A percentile compares a stretch with the other conserved stretches of the same genome.
Conservation (phyloP, 176 grass and related monocot species). For the Canna indica region DNA sequence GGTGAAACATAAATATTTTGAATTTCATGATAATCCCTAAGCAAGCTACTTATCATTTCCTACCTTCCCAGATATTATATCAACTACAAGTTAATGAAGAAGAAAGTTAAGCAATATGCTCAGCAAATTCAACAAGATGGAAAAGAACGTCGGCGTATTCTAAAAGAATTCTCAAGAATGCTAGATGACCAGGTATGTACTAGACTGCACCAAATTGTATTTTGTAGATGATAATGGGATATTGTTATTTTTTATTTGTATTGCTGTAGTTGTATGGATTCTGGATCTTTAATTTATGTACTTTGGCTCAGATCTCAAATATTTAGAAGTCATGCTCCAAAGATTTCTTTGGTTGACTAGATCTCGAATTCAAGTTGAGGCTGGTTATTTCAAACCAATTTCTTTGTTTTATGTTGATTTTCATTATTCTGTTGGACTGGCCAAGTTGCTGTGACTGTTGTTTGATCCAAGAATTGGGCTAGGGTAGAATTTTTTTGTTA, state of each 20-base stretch:
- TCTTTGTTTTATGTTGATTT: too few species aligned
- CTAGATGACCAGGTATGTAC: conserved; percentile 89
- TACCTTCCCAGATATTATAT: conserved; percentile 75
- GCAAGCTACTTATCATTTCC: background rate
- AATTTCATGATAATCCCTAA: background rate
- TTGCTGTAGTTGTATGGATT: background rate
- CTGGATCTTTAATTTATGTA: background rate
- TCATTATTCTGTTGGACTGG: too few species aligned
- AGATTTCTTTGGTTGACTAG: too few species aligned
- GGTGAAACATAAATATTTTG: background rate
- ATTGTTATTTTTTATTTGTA: background rate
- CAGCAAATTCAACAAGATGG: conserved; percentile 63
- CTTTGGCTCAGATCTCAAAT: background rate
- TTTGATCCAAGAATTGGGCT: background rate
- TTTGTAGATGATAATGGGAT: conserved; percentile 3
- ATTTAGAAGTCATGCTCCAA: background rate
- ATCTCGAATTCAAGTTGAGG: too few species aligned
- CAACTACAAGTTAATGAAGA: conserved; percentile 99
- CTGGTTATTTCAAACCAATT: too few species aligned
- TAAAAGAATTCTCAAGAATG: conserved; percentile 95
- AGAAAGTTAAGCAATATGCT: conserved; percentile 83
- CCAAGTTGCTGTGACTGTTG: background rate
- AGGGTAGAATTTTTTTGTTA: background rate
- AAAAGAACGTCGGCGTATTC: conserved; percentile 66
- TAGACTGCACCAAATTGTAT: background rate